These are phyloP conservation scores for Globisporangium orthogonon DNA, from an alignment of 352 stramenopile genomes.

Conservation along the genomic window DNA sequence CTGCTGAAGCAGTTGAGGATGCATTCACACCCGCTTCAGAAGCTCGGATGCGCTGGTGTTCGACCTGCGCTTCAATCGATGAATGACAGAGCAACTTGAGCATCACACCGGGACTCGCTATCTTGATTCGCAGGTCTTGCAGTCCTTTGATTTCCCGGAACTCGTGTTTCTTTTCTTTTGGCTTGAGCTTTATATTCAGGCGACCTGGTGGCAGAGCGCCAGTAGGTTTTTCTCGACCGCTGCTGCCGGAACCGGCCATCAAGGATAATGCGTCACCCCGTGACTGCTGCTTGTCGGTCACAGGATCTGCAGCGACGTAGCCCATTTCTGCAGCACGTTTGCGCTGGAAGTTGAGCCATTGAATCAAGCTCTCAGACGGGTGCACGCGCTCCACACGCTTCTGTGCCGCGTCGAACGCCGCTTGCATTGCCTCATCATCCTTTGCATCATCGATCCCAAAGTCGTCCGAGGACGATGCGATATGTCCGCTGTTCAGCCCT, in stretches of 20 bases:
- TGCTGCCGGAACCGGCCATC: not conserved
- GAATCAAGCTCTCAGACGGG: slow-evolving; percentile 51
- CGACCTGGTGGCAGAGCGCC: not conserved
- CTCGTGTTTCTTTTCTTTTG: slow-evolving; percentile 65
- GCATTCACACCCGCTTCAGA: slow-evolving; percentile 18
- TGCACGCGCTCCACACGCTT: slow-evolving; percentile 34
- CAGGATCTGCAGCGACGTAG: not conserved
- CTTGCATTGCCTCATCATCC: slow-evolving; percentile 30
- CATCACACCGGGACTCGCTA: slow-evolving; percentile 55
- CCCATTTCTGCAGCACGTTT: slow-evolving; percentile 32
- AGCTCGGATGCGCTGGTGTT: slow-evolving; percentile 45
- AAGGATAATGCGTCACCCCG: not conserved
- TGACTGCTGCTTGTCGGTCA: not conserved
- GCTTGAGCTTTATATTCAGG: slow-evolving; percentile 15
- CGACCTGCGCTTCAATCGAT: slow-evolving; percentile 34
- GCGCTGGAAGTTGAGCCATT: slow-evolving; percentile 69
- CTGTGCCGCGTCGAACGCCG: slow-evolving; percentile 23
- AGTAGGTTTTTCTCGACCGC: not conserved
- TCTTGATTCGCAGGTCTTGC: slow-evolving; percentile 44
- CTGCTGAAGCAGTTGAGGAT: slow-evolving; percentile 6
- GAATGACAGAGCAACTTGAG: slow-evolving; percentile 70
- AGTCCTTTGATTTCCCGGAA: slow-evolving; percentile 60
- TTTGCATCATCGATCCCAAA: slow-evolving; percentile 32
- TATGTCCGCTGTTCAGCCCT: slow-evolving; percentile 44
- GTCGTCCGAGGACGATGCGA: slow-evolving; percentile 36